These are phyloP conservation scores for Tetrahymena borealis DNA, from an alignment of 73 alveolate genomes.

Conservation along the genomic window DNA sequence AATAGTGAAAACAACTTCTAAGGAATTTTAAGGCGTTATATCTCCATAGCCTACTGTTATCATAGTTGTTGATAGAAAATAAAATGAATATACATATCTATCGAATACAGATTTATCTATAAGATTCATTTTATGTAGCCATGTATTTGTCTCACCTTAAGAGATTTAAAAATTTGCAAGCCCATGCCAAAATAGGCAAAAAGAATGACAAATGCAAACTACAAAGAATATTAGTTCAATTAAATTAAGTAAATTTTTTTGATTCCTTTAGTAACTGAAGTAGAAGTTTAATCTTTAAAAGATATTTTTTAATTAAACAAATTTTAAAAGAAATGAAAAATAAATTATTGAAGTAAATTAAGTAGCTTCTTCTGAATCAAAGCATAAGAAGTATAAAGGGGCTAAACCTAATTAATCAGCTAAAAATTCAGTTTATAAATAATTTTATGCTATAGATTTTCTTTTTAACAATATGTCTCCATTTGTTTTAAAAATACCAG, in stretches of 20 bases:
- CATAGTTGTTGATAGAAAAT: constrained; percentile 34
- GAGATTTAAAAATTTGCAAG: background rate
- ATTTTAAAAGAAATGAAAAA: background rate
- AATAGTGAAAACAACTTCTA: constrained; percentile 20
- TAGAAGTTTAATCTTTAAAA: background rate
- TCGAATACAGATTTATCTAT: background rate
- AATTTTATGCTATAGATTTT: too few species aligned
- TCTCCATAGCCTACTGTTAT: constrained; percentile 47
- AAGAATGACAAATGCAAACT: background rate
- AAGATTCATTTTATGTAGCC: background rate
- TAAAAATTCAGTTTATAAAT: too few species aligned
- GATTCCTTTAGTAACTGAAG: background rate
- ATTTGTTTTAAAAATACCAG: too few species aligned
- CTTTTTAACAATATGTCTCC: too few species aligned
- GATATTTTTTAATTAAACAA: background rate
- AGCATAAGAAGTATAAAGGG: too few species aligned
- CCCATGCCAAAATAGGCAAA: background rate
- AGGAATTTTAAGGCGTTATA: constrained; percentile 21
- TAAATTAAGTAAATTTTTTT: background rate
- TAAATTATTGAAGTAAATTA: too few species aligned
- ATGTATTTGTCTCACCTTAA: background rate
- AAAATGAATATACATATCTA: constrained; percentile 18
- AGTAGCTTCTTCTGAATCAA: too few species aligned
- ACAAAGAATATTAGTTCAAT: background rate
- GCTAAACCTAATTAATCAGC: too few species aligned